Evolutionary conservation across 805 yeast species (phyloP), one percentile per base, ranked within the genome.

Genomic region (Barnettozyma wickerhamii): DNA sequence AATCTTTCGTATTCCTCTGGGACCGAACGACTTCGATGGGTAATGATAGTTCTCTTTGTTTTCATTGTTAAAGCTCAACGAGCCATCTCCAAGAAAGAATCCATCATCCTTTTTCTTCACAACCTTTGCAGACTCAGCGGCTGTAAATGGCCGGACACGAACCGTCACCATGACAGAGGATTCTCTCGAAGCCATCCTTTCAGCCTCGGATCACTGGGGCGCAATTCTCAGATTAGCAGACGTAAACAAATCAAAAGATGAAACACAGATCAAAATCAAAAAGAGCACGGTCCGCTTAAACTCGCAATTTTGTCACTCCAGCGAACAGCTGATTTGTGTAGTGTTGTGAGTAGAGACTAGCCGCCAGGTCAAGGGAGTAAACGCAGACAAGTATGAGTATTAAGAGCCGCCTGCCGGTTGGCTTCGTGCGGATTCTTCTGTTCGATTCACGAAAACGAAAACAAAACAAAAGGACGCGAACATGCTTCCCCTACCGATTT

Each of bases 101-200:
- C 35, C 38, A 34, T 68, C 69, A 19, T 62, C 62, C 10, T 68
- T 64, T 18, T 62, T 54, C 32, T 60, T 61, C 2, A 74, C 64
- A 30, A 81, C 62, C 38, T 69, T 74, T 14, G 65, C 52, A n/a
- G 58, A 52, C 60, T 88, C 95, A 0, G 56, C 42, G 1, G 56
- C 50, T 1, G 91, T 85, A 64, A 88, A 86, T 2, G 96, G 96
- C 42, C 96, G 68, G 7, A 88, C 89, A 33, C 96, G 66, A 2
- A 88, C 90, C 2, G 87, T 82, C 10, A 84, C 93, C 4, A 77
- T 71, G 33, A 84, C 81, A 1, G 90, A 81, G 1, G 90, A 79
- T 54, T 78, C 45, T 42, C 53, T 30, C 1, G 50, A 38, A 10
- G 41, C 34, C 49, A 46, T 46, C 15, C n/a, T n/a, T n/a, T n/a